A percentile compares a stretch with the other conserved stretches of the same genome.
These are phyloP conservation scores for Aspergillus nidulans DNA, from an alignment of 495 filamentous ascomycete species.

Conservation along the genomic window DNA sequence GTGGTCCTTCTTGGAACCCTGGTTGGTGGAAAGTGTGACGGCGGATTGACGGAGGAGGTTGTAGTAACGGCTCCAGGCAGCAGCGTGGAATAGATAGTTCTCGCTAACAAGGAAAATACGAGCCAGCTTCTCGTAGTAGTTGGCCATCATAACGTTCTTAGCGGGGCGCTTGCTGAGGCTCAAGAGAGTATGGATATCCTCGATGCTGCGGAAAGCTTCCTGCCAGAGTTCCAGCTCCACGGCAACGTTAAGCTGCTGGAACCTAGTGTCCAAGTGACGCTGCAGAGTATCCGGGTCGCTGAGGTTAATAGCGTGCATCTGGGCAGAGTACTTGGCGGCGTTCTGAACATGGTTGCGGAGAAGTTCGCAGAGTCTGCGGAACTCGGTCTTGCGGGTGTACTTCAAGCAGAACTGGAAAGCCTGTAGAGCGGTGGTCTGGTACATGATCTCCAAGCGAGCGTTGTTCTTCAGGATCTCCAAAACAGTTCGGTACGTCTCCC, in stretches of 20 bases:
- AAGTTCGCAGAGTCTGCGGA: conserved; percentile 95
- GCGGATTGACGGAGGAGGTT: conserved; percentile 90
- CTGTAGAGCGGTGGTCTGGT: conserved; percentile 95
- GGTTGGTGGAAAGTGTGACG: conserved; percentile 75
- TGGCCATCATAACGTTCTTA: conserved; percentile 99
- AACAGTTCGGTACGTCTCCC: conserved; percentile 99
- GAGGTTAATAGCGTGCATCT: conserved; percentile 99
- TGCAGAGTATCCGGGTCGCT: conserved; percentile 96
- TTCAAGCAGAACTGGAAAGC: conserved; percentile 98
- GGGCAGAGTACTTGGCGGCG: conserved; percentile 95
- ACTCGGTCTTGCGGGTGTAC: conserved; percentile 98
- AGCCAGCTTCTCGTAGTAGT: conserved; percentile 99
- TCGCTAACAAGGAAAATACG: conserved; percentile 98
- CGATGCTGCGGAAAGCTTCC: conserved; percentile 96
- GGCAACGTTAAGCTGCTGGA: conserved; percentile 96
- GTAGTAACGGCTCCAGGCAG: conserved; percentile 95
- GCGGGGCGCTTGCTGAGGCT: conserved; percentile 97
- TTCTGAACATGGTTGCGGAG: conserved; percentile 98
- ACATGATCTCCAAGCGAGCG: conserved; percentile 93
- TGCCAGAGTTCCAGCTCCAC: conserved; percentile 98
- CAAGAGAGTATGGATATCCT: conserved; percentile 98
- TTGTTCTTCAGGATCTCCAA: conserved; percentile 99
- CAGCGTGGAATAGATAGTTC: conserved; percentile 98
- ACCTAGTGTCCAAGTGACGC: conserved; percentile 93
- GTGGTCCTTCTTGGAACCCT: conserved; percentile 88